A percentile compares a stretch with the other conserved stretches of the same genome.
Evolutionary conservation across 2,329 filamentous ascomycete genomes (phyloP).

Genomic region (Colletotrichum filicis): DNA sequence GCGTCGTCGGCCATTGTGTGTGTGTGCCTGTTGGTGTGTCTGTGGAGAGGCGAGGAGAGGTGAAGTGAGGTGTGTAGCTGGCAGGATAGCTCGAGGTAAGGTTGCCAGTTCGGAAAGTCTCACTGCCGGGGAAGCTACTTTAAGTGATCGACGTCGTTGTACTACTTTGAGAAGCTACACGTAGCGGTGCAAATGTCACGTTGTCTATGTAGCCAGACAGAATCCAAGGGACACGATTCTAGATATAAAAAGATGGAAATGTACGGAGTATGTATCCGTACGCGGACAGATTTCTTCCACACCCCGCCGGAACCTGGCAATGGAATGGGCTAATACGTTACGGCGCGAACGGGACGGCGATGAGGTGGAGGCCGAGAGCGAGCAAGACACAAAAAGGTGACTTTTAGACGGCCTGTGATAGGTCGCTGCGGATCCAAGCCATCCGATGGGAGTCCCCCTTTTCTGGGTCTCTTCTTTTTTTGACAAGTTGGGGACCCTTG

Average conservation of each 20-base stretch:
- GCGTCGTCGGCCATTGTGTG: constrained; percentile 47
- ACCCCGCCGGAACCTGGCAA: neutral
- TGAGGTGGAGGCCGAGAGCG: constrained; percentile 25
- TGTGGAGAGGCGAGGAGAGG: neutral
- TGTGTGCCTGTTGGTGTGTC: neutral
- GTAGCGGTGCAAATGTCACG: neutral
- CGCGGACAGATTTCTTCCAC: neutral
- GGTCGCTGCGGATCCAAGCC: constrained; percentile 28
- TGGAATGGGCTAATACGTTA: neutral
- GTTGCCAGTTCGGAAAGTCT: neutral
- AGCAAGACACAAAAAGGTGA: constrained; percentile 17
- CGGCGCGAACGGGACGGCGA: neutral
- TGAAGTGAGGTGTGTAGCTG: neutral
- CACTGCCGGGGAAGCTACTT: neutral
- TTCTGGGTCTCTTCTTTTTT: neutral
- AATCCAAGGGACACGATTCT: neutral
- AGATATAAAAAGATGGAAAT: neutral
- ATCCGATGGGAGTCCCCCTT: constrained; percentile 13
- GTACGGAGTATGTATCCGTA: too few species aligned
- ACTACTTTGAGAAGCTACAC: neutral
- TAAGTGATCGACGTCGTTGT: neutral
- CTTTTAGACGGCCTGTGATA: constrained; percentile 31
- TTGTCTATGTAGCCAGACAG: constrained; percentile 11
- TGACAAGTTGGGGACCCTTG: neutral
- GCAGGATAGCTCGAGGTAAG: neutral